These are phyloP conservation scores for Vanrija sp. DNA, from an alignment of 1,284 basidiomycete species.

Conservation along the genomic window DNA sequence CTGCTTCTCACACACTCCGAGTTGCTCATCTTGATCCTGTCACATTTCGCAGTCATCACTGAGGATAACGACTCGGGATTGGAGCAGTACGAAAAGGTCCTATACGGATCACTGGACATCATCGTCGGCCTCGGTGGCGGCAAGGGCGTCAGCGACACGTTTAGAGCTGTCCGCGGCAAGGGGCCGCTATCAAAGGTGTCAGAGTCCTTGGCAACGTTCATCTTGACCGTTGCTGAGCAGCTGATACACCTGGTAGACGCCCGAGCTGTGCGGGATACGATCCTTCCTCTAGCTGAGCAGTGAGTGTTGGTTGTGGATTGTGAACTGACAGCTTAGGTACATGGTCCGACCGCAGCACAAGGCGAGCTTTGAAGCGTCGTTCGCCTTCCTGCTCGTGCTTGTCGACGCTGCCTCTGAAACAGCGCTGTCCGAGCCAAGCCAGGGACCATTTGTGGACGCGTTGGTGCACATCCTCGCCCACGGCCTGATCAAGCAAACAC, in stretches of 20 bases:
- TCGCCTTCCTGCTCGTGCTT: conserved; percentile 28
- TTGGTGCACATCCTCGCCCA: conserved; percentile 21
- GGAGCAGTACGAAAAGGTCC: conserved; percentile 25
- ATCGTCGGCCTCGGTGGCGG: conserved; percentile 13
- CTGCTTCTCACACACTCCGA: too few relatives aligned
- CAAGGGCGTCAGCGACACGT: neutral
- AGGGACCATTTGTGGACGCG: conserved; percentile 24
- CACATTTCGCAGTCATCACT: conserved; percentile 20
- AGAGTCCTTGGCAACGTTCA: conserved; percentile 19
- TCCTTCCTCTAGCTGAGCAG: conserved; percentile 26
- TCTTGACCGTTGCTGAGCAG: conserved; percentile 28
- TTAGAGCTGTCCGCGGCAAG: neutral
- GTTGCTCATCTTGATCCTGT: conserved; percentile 19
- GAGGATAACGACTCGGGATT: conserved; percentile 12
- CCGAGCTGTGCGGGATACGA: conserved; percentile 10
- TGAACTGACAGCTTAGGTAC: conserved; percentile 21
- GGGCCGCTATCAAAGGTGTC: neutral
- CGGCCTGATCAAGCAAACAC: conserved; percentile 24
- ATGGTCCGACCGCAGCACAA: conserved; percentile 18
- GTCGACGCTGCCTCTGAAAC: conserved; percentile 16
- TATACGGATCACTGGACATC: conserved; percentile 34
- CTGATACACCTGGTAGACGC: conserved; percentile 24
- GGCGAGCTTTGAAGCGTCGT: conserved; percentile 34
- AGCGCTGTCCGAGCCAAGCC: conserved; percentile 7
- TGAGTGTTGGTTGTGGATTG: conserved; percentile 8